Evolutionary conservation across 1,284 basidiomycete species (phyloP).

Genomic region (Pisolithus thermaeus): DNA sequence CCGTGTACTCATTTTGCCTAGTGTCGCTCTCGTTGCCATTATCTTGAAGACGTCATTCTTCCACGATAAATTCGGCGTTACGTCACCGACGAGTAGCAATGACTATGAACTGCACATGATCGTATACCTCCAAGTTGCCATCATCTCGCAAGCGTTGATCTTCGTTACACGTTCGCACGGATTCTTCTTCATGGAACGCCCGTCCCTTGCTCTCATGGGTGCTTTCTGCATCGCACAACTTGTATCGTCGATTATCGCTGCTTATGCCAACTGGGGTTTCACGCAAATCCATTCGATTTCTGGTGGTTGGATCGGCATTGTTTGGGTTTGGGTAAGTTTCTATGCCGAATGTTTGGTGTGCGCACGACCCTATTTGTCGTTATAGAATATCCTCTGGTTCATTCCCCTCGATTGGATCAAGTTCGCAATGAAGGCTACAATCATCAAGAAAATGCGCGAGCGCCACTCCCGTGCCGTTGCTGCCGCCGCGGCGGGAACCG

Average conservation of each 20-base stretch:
- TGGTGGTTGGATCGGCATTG: conserved; percentile 94
- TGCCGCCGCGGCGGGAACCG: conserved; percentile 40
- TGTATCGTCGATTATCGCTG: conserved; percentile 92
- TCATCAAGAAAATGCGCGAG: conserved; percentile 78
- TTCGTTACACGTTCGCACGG: conserved; percentile 95
- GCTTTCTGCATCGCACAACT: conserved; percentile 94
- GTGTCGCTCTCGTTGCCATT: conserved; percentile 75
- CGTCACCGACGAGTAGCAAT: conserved; percentile 59
- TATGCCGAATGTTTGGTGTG: background rate
- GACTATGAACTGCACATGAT: conserved; percentile 76
- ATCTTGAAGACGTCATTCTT: conserved; percentile 90
- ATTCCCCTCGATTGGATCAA: conserved; percentile 92
- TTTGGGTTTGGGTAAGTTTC: conserved; percentile 85
- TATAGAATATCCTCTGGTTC: conserved; percentile 90
- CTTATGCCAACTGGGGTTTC: conserved; percentile 90
- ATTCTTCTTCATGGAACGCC: conserved; percentile 98
- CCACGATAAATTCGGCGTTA: conserved; percentile 80
- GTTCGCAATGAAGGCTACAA: conserved; percentile 90
- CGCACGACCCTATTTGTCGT: conserved; percentile 5
- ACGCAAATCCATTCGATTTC: conserved; percentile 72
- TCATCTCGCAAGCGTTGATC: conserved; percentile 97
- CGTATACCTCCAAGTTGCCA: conserved; percentile 89
- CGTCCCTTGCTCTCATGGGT: conserved; percentile 80
- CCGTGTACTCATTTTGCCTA: conserved; percentile 28
- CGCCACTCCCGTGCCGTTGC: conserved; percentile 43